These are phyloP conservation scores for Candida namnaoensis DNA, from an alignment of 805 yeast genomes.

Conservation along the genomic window DNA sequence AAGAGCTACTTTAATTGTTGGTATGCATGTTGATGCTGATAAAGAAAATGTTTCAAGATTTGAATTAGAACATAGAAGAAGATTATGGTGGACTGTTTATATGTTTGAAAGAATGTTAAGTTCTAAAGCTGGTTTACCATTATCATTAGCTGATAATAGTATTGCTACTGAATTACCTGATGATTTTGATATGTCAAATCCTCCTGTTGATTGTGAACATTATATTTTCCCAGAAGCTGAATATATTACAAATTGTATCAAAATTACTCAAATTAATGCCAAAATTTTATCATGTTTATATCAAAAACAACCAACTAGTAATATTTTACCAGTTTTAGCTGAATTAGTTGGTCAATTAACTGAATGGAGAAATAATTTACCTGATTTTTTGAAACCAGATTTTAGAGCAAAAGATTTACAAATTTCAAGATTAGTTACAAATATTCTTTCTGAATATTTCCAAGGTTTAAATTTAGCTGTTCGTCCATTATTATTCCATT, in stretches of 20 bases:
- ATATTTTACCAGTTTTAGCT: conserved; percentile 65
- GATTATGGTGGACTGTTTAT: conserved; percentile 83
- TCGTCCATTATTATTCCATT: conserved; percentile 68
- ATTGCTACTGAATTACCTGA: conserved; percentile 71
- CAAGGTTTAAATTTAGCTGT: conserved; percentile 78
- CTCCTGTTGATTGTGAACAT: conserved; percentile 51
- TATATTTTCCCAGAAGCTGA: conserved; percentile 77
- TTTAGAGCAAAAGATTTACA: conserved; percentile 41
- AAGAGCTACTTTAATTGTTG: conserved; percentile 62
- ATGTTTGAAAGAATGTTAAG: conserved; percentile 78
- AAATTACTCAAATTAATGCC: conserved; percentile 73
- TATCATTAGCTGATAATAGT: conserved; percentile 74
- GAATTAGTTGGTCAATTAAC: conserved; percentile 59
- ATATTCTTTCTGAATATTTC: conserved; percentile 74
- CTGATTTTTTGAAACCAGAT: conserved; percentile 57
- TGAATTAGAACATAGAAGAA: conserved; percentile 76
- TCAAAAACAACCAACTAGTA: conserved; percentile 69
- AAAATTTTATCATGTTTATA: conserved; percentile 60
- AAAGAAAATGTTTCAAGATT: conserved; percentile 53
- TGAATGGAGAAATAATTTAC: conserved; percentile 60
- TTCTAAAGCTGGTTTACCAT: conserved; percentile 74
- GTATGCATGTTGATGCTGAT: conserved; percentile 80
- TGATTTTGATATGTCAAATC: conserved; percentile 58
- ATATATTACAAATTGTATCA: conserved; percentile 66
- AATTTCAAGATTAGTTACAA: conserved; percentile 60